Conservation (phyloP, 148 eudicot species). For the Spergularia bocconei region DNA sequence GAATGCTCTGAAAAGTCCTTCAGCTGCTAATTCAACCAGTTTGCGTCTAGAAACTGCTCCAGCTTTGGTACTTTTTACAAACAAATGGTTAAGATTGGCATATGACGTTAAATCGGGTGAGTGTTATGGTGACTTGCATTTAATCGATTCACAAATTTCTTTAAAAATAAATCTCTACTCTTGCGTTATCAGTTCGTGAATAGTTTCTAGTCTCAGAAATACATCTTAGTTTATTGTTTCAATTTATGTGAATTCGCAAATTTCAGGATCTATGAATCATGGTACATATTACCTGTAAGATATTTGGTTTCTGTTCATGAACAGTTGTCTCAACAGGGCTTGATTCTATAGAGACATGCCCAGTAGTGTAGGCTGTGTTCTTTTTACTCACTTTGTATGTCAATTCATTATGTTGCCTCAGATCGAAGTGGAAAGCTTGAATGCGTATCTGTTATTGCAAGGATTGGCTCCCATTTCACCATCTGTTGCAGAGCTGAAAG, state of each 20-base stretch:
- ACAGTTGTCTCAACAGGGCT: not conserved
- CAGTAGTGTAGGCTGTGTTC: not conserved
- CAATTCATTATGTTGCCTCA: conserved; percentile 35
- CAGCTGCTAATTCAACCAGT: conserved; percentile 33
- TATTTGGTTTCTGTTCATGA: not conserved
- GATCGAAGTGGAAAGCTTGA: conserved; percentile 98
- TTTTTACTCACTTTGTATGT: not conserved
- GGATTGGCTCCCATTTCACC: conserved; percentile 67
- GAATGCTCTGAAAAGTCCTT: conserved; percentile 53
- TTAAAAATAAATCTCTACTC: too few relatives aligned
- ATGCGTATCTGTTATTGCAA: conserved; percentile 70
- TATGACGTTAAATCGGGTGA: conserved; percentile 83
- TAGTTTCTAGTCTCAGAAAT: not conserved
- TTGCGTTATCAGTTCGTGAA: not conserved
- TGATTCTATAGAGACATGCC: not conserved
- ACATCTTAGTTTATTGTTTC: too few relatives aligned
- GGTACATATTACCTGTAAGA: not conserved
- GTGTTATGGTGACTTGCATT: conserved; percentile 17
- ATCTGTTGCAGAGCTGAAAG: conserved; percentile 94
- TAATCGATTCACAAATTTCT: too few relatives aligned
- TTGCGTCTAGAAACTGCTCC: conserved; percentile 69
- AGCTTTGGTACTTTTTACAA: conserved; percentile 51
- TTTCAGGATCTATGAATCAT: too few relatives aligned
- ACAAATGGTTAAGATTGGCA: conserved; percentile 87
- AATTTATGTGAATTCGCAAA: too few relatives aligned